Evolutionary conservation across 1,139 yeast genomes (phyloP).

Genomic region (Kodamaea sp.): DNA sequence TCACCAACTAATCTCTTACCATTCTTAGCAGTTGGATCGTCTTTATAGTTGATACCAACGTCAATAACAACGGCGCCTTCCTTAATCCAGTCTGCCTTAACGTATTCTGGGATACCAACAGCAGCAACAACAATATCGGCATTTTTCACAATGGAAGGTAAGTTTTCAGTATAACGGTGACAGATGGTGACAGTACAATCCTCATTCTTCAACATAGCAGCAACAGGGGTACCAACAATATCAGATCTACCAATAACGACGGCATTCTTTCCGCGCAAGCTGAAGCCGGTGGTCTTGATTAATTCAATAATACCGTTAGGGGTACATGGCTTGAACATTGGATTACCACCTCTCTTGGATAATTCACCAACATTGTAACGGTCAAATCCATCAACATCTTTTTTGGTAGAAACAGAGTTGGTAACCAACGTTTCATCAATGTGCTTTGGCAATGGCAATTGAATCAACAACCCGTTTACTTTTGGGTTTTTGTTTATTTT

Average conservation of each 20-base stretch:
- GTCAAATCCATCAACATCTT: constrained; percentile 80
- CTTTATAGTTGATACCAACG: constrained; percentile 75
- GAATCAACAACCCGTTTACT: constrained; percentile 69
- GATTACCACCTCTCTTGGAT: constrained; percentile 68
- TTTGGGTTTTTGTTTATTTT: constrained; percentile 57
- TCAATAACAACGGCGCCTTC: constrained; percentile 68
- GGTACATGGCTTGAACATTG: constrained; percentile 72
- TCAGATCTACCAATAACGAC: constrained; percentile 81
- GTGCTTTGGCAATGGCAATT: constrained; percentile 70
- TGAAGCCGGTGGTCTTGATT: constrained; percentile 58
- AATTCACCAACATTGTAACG: constrained; percentile 74
- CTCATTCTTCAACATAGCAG: constrained; percentile 64
- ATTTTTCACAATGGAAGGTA: constrained; percentile 47
- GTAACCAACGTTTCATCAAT: constrained; percentile 66
- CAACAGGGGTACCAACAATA: constrained; percentile 79
- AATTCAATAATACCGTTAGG: constrained; percentile 74
- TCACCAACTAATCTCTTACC: constrained; percentile 74
- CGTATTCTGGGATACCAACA: constrained; percentile 67
- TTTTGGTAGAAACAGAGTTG: constrained; percentile 60
- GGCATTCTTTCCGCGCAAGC: constrained; percentile 63
- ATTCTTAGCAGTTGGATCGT: constrained; percentile 58
- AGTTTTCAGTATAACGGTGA: constrained; percentile 55
- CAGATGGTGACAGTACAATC: constrained; percentile 77
- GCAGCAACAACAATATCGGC: constrained; percentile 80
- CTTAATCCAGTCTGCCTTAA: constrained; percentile 71